A percentile compares a stretch with the other conserved stretches of the same genome.
These are phyloP conservation scores for Trichoderma semiorbis DNA, from an alignment of 2,329 filamentous ascomycete species.

Conservation along the genomic window DNA sequence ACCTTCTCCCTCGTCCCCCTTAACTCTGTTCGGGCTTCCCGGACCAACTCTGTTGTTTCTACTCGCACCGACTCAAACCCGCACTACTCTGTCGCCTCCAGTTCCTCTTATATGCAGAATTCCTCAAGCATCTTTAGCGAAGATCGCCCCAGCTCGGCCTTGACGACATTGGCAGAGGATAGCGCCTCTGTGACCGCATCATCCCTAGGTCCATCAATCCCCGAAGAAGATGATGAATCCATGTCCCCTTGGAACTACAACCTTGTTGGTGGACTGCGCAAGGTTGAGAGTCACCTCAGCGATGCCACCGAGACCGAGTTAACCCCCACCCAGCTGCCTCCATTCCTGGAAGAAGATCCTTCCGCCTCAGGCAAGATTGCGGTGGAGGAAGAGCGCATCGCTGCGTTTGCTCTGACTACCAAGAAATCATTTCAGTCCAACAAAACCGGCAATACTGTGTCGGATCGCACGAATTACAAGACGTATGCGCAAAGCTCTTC, in stretches of 20 bases:
- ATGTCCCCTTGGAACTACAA: slow-evolving; percentile 52
- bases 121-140: slow-evolving; percentile 48
- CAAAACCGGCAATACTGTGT: slow-evolving; percentile 42
- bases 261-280: slow-evolving; percentile 53
- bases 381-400: not conserved
- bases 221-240: slow-evolving; percentile 19
- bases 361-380: not conserved
- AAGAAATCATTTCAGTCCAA: slow-evolving; percentile 29
- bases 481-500: slow-evolving; percentile 48
- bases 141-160: slow-evolving; percentile 46
- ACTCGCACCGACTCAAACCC: slow-evolving; percentile 4
- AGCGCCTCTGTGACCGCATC: slow-evolving; percentile 22
- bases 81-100: slow-evolving; percentile 45
- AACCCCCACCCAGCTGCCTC: not conserved
- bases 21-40: slow-evolving; percentile 25
- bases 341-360: slow-evolving; percentile 5
- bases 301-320: not conserved
- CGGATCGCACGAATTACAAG: slow-evolving; percentile 54
- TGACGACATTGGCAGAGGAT: slow-evolving; percentile 46
- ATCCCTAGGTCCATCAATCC: slow-evolving; percentile 18
- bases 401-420: slow-evolving; percentile 20
- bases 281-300: slow-evolving; percentile 36
- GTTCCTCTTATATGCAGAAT: slow-evolving; percentile 45
- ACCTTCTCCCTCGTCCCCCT: slow-evolving; percentile 52
- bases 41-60: slow-evolving; percentile 35